A percentile compares a stretch with the other conserved stretches of the same genome.
phyloP scores from a whole-genome alignment of 2,329 filamentous ascomycete species.

The Leptosphaerulina australis region DNA sequence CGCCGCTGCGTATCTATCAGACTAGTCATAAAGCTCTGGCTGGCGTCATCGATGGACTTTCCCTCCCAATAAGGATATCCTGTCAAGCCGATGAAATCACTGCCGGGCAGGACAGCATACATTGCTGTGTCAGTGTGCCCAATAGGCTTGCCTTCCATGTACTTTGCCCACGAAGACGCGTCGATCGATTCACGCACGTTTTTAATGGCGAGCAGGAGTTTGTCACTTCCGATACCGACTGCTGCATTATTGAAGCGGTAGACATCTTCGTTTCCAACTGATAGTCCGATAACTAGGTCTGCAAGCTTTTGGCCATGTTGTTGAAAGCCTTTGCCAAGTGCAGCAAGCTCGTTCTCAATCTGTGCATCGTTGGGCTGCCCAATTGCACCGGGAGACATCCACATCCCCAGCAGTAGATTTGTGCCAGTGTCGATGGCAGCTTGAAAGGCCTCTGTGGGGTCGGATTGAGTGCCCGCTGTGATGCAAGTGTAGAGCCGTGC shows the following conservation, averaged over 20 bases:
- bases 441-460: constrained; percentile 60
- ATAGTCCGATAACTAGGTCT: constrained; percentile 45
- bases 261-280: constrained; percentile 53
- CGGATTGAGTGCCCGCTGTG: constrained; percentile 49
- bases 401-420: constrained; percentile 43
- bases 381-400: constrained; percentile 24
- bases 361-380: constrained; percentile 50
- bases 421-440: constrained; percentile 44
- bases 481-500: constrained; percentile 75
- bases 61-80: constrained; percentile 44
- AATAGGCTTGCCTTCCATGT: constrained; percentile 49
- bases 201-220: constrained; percentile 63
- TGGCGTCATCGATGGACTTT: constrained; percentile 43
- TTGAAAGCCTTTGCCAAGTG: constrained; percentile 40
- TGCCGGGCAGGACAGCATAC: constrained; percentile 31
- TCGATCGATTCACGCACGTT: constrained; percentile 55
- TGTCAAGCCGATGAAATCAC: constrained; percentile 45
- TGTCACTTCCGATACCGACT: constrained; percentile 66
- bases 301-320: constrained; percentile 58
- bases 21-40: constrained; percentile 43
- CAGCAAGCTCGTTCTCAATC: constrained; percentile 37
- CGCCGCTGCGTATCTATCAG: constrained; percentile 29
- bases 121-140: constrained; percentile 44
- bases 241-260: constrained; percentile 64
- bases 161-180: constrained; percentile 61